Percentiles rank a stretch among this genome's conserved stretches.
phyloP scores from a whole-genome alignment of 768 basidiomycete genomes.

The Glaciozyma martinii region DNA sequence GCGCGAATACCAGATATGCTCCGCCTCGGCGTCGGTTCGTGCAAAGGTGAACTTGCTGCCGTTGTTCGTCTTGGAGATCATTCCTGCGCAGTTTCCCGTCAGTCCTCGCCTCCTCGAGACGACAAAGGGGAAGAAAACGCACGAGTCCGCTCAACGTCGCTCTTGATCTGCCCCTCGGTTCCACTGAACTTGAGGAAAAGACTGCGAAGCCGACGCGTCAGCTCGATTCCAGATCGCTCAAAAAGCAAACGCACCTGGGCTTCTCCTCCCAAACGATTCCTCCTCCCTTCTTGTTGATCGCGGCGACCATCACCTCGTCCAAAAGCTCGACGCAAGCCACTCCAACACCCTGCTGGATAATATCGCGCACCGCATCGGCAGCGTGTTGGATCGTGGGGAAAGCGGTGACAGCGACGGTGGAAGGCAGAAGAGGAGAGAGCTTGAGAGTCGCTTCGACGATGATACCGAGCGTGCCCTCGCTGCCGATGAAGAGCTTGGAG shows the following conservation, averaged over 20 bases:
- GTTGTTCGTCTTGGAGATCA: slow-evolving; percentile 46
- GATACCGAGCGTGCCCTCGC: slow-evolving; percentile 67
- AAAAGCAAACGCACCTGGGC: slow-evolving; percentile 39
- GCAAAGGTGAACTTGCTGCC: slow-evolving; percentile 70
- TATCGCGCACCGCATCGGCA: slow-evolving; percentile 73
- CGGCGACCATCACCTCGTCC: slow-evolving; percentile 48
- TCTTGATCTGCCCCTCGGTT: slow-evolving; percentile 52
- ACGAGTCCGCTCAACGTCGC: slow-evolving; percentile 41
- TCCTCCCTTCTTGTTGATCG: slow-evolving; percentile 12
- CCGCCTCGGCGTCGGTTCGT: slow-evolving; percentile 71
- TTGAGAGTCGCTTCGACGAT: slow-evolving; percentile 86
- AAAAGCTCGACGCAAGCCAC: slow-evolving; percentile 80
- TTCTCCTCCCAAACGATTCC: slow-evolving; percentile 27
- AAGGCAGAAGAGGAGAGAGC: slow-evolving; percentile 68
- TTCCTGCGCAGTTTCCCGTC: not conserved
- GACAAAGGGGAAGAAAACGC: not conserved
- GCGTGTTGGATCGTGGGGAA: slow-evolving; percentile 74
- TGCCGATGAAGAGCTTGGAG: slow-evolving; percentile 32
- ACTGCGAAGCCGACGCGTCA: not conserved
- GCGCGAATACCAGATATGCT: slow-evolving; percentile 59
- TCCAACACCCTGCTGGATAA: slow-evolving; percentile 61
- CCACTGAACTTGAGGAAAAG: slow-evolving; percentile 94
- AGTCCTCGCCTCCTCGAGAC: not conserved
- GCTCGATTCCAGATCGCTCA: not conserved
- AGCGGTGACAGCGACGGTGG: slow-evolving; percentile 76